A percentile compares a stretch with the other conserved stretches of the same genome.
phyloP scores from a whole-genome alignment of 2,329 filamentous ascomycete genomes.

The Alternaria alternata region DNA sequence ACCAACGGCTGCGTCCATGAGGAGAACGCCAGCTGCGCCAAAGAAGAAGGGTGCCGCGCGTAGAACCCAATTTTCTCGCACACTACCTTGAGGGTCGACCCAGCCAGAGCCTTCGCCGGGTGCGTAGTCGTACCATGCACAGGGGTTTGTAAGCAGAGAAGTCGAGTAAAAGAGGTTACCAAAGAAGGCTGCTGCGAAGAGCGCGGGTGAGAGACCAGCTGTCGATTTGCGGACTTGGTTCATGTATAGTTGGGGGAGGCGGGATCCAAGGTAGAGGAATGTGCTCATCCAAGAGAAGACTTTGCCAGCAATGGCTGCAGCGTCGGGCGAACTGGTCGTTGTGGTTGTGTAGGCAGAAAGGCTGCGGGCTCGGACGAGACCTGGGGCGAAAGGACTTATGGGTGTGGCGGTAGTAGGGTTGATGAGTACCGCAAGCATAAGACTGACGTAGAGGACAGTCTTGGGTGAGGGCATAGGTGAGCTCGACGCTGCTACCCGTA shows the following conservation, averaged over 20 bases:
- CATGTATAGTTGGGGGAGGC: constrained; percentile 69
- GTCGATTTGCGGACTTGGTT: constrained; percentile 70
- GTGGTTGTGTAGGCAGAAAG: constrained; percentile 23
- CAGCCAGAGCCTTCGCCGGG: constrained; percentile 66
- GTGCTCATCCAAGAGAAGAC: constrained; percentile 56
- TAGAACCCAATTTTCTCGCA: constrained; percentile 64
- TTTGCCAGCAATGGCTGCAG: constrained; percentile 50
- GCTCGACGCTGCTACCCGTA: constrained; percentile 48
- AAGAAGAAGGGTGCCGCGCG: constrained; percentile 70
- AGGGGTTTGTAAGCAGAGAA: constrained; percentile 69
- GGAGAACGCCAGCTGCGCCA: constrained; percentile 70
- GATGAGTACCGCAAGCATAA: constrained; percentile 54
- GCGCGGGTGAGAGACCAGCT: constrained; percentile 67
- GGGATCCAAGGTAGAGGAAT: constrained; percentile 50
- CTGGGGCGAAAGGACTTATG: constrained; percentile 37
- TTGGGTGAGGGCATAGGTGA: constrained; percentile 57
- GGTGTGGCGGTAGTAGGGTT: constrained; percentile 48
- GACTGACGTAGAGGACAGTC: constrained; percentile 57
- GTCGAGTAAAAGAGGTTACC: constrained; percentile 73
- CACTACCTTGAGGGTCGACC: constrained; percentile 64
- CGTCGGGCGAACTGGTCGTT: constrained; percentile 18
- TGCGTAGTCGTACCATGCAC: constrained; percentile 66
- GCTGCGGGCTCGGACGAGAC: constrained; percentile 19
- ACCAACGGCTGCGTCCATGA: constrained; percentile 68
- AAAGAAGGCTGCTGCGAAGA: constrained; percentile 72